Percentiles rank a stretch among this genome's conserved stretches.
These are phyloP conservation scores for Cystobasidium sp. DNA, from an alignment of 1,284 basidiomycete genomes.

Conservation along the genomic window DNA sequence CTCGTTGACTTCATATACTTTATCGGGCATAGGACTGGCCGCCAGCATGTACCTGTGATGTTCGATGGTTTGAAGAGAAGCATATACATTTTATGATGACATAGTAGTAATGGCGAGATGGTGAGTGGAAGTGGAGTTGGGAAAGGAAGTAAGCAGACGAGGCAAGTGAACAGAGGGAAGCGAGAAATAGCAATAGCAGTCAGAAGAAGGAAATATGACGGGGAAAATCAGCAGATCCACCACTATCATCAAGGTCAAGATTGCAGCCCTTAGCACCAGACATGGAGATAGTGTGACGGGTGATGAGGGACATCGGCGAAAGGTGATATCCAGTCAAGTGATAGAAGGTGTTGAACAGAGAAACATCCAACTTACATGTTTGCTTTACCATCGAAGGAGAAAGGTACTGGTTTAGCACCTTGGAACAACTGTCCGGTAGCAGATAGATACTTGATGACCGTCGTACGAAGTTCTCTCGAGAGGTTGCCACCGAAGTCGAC, in stretches of 20 bases:
- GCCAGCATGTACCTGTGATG: conserved; percentile 1
- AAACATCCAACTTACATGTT: conserved; percentile 5
- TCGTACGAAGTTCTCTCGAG: neutral
- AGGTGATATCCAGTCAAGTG: neutral
- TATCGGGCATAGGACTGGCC: neutral
- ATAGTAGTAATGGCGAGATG: neutral
- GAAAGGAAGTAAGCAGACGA: neutral
- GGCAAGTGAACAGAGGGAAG: neutral
- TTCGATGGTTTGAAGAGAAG: neutral
- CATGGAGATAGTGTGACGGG: too few relatives aligned
- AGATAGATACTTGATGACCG: conserved; percentile 12
- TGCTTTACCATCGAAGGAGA: conserved; percentile 15
- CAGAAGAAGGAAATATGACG: neutral
- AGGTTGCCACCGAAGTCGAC: conserved; percentile 9
- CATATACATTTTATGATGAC: neutral
- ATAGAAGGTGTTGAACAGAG: neutral
- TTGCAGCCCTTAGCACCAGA: too few relatives aligned
- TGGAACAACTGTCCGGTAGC: conserved; percentile 14
- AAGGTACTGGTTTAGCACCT: conserved; percentile 11
- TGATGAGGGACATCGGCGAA: too few relatives aligned
- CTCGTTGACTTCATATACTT: conserved; percentile 11
- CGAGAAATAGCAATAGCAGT: neutral
- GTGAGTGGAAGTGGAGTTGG: neutral
- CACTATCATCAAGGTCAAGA: too few relatives aligned
- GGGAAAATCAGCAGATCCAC: neutral